Percentiles rank a stretch among this genome's conserved stretches.
Conservation (phyloP, 306 rosid species). For the Cucurbita maxima region DNA sequence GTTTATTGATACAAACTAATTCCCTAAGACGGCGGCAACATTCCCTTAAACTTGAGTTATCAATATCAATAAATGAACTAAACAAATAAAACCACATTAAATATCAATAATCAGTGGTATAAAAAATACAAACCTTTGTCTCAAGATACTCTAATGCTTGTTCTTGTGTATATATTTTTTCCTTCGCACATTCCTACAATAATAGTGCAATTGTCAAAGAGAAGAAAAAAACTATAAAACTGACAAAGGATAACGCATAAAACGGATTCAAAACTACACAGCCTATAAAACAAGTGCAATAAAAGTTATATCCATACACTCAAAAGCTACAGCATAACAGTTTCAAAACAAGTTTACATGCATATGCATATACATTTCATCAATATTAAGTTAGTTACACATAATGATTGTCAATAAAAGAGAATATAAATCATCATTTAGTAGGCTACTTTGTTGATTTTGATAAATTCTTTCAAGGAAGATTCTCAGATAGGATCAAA, state of each 20-base stretch:
- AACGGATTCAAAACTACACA: not conserved
- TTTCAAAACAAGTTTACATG: not conserved
- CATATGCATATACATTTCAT: not conserved
- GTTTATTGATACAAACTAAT: not conserved
- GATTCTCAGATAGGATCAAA: not conserved
- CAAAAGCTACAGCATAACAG: not conserved
- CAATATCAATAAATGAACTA: not conserved
- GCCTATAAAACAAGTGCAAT: not conserved
- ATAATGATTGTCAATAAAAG: not conserved
- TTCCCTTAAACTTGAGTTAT: not conserved
- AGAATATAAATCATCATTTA: not conserved
- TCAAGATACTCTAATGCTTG: slow-evolving; percentile 71
- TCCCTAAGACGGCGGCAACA: not conserved
- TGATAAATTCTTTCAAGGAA: not conserved
- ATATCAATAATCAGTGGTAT: not conserved
- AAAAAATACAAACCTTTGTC: slow-evolving; percentile 27
- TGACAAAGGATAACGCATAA: not conserved
- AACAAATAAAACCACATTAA: not conserved
- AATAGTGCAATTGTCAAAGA: slow-evolving; percentile 9
- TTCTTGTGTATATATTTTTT: slow-evolving; percentile 35
- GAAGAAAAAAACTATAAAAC: not conserved
- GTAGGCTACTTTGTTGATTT: not conserved
- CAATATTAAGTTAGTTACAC: not conserved
- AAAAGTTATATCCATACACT: not conserved
- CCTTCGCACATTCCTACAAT: slow-evolving; percentile 65